phyloP scores from a whole-genome alignment of 2,329 filamentous ascomycete species.

The Dendryphion nanum region DNA sequence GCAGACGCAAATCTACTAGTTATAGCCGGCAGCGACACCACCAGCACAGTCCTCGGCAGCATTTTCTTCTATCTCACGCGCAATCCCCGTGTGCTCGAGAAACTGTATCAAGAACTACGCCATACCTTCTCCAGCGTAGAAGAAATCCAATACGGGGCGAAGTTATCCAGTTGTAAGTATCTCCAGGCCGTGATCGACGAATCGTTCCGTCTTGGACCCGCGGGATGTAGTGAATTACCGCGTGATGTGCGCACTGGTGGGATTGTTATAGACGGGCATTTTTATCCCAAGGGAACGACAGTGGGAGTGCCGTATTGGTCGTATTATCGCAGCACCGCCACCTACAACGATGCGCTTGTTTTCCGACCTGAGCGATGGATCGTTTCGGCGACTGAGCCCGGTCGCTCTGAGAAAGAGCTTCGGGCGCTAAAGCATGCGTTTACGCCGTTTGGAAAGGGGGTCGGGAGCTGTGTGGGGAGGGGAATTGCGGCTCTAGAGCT shows the following conservation, averaged over 20 bases:
- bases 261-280: slow-evolving; percentile 16
- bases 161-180: slow-evolving; percentile 17
- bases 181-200: slow-evolving; percentile 34
- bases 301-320: slow-evolving; percentile 20
- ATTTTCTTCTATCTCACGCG: slow-evolving; percentile 14
- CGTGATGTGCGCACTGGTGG: slow-evolving; percentile 19
- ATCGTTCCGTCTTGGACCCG: slow-evolving; percentile 28
- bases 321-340: slow-evolving; percentile 20
- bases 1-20: slow-evolving; percentile 10
- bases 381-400: slow-evolving; percentile 52
- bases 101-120: slow-evolving; percentile 10
- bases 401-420: slow-evolving; percentile 1
- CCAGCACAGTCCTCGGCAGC: slow-evolving; percentile 2
- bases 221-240: slow-evolving; percentile 15
- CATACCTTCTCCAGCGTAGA: slow-evolving; percentile 2
- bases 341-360: slow-evolving; percentile 14
- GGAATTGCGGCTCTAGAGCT: slow-evolving; percentile 64
- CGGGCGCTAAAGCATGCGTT: background rate
- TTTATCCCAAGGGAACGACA: slow-evolving; percentile 18
- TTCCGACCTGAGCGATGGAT: slow-evolving; percentile 21
- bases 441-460: slow-evolving; percentile 61
- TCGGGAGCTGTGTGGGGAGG: slow-evolving; percentile 68
- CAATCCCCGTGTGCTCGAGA: background rate
- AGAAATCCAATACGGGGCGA: background rate
- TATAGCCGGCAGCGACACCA: slow-evolving; percentile 13